Percentiles rank a stretch among this genome's conserved stretches.
Conservation (phyloP, 1,284 basidiomycete genomes). For the Thelephora terrestris region DNA sequence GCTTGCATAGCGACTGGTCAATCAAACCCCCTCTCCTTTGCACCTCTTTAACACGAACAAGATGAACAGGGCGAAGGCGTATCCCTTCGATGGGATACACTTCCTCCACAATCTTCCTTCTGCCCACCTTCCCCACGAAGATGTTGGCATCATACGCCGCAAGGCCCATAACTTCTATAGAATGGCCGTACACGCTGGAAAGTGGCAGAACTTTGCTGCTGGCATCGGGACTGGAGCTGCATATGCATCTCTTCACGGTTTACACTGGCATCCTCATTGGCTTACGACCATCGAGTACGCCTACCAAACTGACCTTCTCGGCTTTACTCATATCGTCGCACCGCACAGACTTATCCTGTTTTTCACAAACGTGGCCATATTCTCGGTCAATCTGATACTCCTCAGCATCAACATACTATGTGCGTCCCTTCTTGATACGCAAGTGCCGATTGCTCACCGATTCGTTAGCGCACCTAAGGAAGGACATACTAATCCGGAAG, state of each 20-base stretch:
- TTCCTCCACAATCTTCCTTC: neutral
- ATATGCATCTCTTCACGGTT: neutral
- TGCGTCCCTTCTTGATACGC: neutral
- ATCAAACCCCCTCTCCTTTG: neutral
- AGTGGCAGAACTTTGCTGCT: slow-evolving; percentile 1
- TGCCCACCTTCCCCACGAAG: neutral
- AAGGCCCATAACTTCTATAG: neutral
- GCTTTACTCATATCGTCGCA: neutral
- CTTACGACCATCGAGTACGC: neutral
- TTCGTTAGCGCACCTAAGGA: neutral
- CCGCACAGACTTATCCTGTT: neutral
- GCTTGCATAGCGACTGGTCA: neutral
- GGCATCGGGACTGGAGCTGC: neutral
- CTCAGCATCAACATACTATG: neutral
- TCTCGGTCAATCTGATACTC: neutral
- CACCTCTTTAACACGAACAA: neutral
- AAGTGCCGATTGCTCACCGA: neutral
- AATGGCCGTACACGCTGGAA: neutral
- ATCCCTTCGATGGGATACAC: neutral
- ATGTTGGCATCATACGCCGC: neutral
- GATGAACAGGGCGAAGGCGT: neutral
- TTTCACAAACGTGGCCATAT: neutral
- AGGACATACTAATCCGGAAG: neutral
- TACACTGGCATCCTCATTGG: slow-evolving; percentile 1
- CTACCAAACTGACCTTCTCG: neutral